Evolutionary conservation across 2,329 filamentous ascomycete genomes (phyloP).

Genomic region (Fulvia fulva): DNA sequence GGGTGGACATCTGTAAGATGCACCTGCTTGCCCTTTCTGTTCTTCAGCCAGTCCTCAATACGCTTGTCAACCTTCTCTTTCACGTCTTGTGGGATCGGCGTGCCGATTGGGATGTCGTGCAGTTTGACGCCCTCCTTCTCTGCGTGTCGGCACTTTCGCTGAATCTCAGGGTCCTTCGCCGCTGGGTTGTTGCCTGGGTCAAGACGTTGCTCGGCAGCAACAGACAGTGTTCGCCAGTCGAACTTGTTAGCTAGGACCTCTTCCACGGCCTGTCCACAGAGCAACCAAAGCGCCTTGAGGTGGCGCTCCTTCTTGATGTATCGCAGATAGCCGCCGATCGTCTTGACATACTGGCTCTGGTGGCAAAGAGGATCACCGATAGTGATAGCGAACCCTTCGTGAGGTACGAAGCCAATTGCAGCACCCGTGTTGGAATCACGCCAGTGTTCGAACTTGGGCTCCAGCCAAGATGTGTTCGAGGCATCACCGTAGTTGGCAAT

Average conservation of each 20-base stretch:
- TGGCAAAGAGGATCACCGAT: conserved; percentile 88
- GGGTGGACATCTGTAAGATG: conserved; percentile 86
- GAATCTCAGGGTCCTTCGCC: conserved; percentile 61
- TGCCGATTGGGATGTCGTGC: conserved; percentile 64
- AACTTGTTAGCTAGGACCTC: conserved; percentile 74
- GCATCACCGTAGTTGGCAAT: conserved; percentile 95
- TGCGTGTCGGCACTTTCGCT: conserved; percentile 73
- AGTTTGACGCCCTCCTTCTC: conserved; percentile 83
- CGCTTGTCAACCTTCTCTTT: conserved; percentile 66
- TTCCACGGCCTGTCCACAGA: conserved; percentile 75
- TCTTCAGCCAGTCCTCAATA: conserved; percentile 73
- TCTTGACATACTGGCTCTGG: conserved; percentile 66
- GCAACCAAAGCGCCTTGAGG: conserved; percentile 82
- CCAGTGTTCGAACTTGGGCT: conserved; percentile 85
- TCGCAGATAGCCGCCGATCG: conserved; percentile 70
- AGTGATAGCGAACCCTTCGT: conserved; percentile 74
- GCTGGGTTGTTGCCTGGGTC: conserved; percentile 67
- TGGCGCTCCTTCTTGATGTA: conserved; percentile 67
- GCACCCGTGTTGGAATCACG: conserved; percentile 74
- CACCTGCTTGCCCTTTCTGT: conserved; percentile 79
- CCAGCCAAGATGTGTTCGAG: conserved; percentile 89
- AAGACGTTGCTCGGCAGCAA: conserved; percentile 83
- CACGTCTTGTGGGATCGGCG: conserved; percentile 61
- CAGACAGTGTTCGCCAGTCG: conserved; percentile 84
- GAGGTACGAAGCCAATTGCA: conserved; percentile 76